phyloP scores from a whole-genome alignment of 805 yeast genomes.

The Phaffomyces antillensis region DNA sequence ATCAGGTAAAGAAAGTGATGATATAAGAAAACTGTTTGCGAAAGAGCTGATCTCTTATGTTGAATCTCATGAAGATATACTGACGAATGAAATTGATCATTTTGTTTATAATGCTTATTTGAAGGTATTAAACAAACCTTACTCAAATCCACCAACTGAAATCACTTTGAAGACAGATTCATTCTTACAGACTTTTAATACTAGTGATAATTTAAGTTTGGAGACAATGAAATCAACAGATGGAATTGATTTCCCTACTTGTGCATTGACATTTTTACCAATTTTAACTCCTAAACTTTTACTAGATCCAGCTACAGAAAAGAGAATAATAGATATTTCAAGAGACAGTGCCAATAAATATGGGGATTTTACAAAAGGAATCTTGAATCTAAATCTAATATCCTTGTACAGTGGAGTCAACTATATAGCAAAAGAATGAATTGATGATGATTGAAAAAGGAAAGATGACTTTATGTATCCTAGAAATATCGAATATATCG shows the following conservation, averaged over 20 bases:
- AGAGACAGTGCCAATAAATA: neutral
- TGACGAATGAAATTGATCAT: conserved; percentile 12
- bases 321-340: conserved; percentile 16
- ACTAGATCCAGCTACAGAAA: conserved; percentile 17
- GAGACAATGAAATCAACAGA: conserved; percentile 10
- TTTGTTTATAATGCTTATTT: conserved; percentile 9
- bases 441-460: neutral
- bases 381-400: conserved; percentile 8
- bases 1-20: conserved; percentile 10
- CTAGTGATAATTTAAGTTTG: conserved; percentile 5
- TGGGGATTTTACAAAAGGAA: conserved; percentile 16
- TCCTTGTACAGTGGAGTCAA: conserved; percentile 21
- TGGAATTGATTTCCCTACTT: conserved; percentile 20
- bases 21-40: conserved; percentile 14
- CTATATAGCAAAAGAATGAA: conserved; percentile 8
- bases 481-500: neutral
- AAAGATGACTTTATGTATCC: neutral
- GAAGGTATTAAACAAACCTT: neutral
- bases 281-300: conserved; percentile 2
- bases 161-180: conserved; percentile 8
- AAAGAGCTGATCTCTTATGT: conserved; percentile 10
- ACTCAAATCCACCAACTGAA: neutral
- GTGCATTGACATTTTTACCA: conserved; percentile 19
- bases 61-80: neutral
- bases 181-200: conserved; percentile 17